These are phyloP conservation scores for Leavenworthia alabamica DNA, from an alignment of 345 rosid genomes.

Conservation along the genomic window DNA sequence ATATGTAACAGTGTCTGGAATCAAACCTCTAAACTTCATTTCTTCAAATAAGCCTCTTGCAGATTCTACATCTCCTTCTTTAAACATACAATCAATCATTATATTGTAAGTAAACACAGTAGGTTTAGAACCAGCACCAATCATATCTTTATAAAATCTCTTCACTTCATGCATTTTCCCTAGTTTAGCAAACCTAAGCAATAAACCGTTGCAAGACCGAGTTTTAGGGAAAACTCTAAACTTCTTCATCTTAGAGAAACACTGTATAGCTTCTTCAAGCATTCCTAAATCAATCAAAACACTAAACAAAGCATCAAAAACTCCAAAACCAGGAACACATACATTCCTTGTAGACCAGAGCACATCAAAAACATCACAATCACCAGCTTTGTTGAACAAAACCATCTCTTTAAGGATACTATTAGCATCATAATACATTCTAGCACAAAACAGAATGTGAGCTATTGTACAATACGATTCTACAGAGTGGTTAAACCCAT, in stretches of 20 bases:
- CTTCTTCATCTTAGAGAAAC: slow-evolving; percentile 53
- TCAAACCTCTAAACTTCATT: slow-evolving; percentile 49
- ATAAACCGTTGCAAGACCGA: slow-evolving; percentile 58
- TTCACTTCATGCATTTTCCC: slow-evolving; percentile 30
- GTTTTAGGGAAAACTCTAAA: slow-evolving; percentile 52
- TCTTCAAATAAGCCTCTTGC: slow-evolving; percentile 46
- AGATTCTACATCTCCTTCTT: slow-evolving; percentile 49
- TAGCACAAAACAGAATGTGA: slow-evolving; percentile 48
- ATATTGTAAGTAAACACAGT: slow-evolving; percentile 60
- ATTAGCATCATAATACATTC: slow-evolving; percentile 53
- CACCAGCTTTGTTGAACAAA: slow-evolving; percentile 10
- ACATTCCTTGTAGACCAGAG: slow-evolving; percentile 63
- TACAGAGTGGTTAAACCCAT: slow-evolving; percentile 37
- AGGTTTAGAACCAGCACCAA: slow-evolving; percentile 43
- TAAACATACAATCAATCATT: slow-evolving; percentile 58
- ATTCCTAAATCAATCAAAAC: slow-evolving; percentile 54
- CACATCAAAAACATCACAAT: slow-evolving; percentile 49
- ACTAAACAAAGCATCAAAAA: slow-evolving; percentile 70
- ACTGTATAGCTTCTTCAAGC: slow-evolving; percentile 50
- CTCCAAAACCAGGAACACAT: slow-evolving; percentile 51
- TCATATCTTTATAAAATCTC: slow-evolving; percentile 48
- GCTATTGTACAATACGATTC: slow-evolving; percentile 50
- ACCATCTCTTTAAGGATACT: slow-evolving; percentile 45
- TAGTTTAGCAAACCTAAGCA: slow-evolving; percentile 41
- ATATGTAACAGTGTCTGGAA: slow-evolving; percentile 64